A percentile compares a stretch with the other conserved stretches of the same genome.
These are phyloP conservation scores for Candida gigantensis DNA, from an alignment of 1,139 yeast species.

Conservation along the genomic window DNA sequence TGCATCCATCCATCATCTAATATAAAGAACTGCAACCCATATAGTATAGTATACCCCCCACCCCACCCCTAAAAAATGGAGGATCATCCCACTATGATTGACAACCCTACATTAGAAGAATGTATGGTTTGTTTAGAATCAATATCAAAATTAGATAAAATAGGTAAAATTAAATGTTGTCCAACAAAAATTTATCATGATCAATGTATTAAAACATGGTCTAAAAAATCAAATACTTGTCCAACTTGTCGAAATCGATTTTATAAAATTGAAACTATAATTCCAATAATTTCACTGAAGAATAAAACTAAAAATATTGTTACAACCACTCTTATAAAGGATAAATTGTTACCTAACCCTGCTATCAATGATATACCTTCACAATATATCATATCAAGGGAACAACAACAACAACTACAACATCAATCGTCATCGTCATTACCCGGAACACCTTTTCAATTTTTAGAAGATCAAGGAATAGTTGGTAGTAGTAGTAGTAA, in stretches of 20 bases:
- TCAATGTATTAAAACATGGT: conserved; percentile 48
- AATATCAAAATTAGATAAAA: conserved; percentile 18
- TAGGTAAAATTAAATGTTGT: conserved; percentile 44
- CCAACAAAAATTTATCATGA: conserved; percentile 45
- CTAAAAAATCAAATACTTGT: conserved; percentile 50
- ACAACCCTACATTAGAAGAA: conserved; percentile 31
- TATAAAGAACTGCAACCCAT: no score
- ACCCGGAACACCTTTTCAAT: no score
- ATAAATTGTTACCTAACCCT: conserved; percentile 34
- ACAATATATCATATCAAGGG: conserved; percentile 32
- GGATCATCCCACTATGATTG: no score
- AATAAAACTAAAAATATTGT: conserved; percentile 23
- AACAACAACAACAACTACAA: conserved; percentile 3
- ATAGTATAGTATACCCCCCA: no score
- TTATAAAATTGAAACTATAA: conserved; percentile 27
- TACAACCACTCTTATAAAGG: conserved; percentile 26
- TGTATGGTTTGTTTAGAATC: conserved; percentile 54
- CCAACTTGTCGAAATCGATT: conserved; percentile 51
- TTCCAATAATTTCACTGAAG: conserved; percentile 24
- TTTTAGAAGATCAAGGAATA: no score
- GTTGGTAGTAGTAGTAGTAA: conserved; percentile 4
- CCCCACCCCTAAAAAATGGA: not conserved
- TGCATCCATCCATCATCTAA: not conserved
- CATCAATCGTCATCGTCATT: no score
- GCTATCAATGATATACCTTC: conserved; percentile 43